These are phyloP conservation scores for Penicillium rolfsii DNA, from an alignment of 2,329 filamentous ascomycete genomes.

Conservation along the genomic window DNA sequence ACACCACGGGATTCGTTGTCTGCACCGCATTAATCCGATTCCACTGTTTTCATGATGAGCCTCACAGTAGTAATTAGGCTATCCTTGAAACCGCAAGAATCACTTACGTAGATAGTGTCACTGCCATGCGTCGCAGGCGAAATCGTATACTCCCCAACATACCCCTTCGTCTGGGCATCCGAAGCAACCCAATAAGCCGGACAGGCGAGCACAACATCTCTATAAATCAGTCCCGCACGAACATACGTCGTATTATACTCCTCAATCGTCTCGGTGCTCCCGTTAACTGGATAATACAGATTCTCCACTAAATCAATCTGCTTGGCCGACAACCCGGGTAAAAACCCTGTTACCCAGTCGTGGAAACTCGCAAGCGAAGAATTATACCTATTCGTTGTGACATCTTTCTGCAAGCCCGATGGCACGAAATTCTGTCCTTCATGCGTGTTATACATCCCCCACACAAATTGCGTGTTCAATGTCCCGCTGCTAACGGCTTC, in stretches of 20 bases:
- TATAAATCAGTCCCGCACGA: slow-evolving; percentile 60
- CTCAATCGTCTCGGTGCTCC: slow-evolving; percentile 53
- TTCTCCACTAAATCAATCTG: slow-evolving; percentile 48
- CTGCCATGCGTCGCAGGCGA: slow-evolving; percentile 61
- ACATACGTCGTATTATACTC: slow-evolving; percentile 56
- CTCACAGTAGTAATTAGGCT: background rate
- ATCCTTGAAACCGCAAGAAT: background rate
- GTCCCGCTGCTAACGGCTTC: slow-evolving; percentile 42
- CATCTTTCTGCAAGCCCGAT: slow-evolving; percentile 47
- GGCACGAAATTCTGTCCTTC: slow-evolving; percentile 67
- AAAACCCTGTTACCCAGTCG: slow-evolving; percentile 57
- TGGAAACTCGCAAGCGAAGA: slow-evolving; percentile 55
- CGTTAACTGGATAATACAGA: slow-evolving; percentile 54
- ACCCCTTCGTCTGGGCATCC: slow-evolving; percentile 51
- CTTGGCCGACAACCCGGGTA: slow-evolving; percentile 51
- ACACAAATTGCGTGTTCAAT: slow-evolving; percentile 53
- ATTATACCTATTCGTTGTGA: slow-evolving; percentile 52
- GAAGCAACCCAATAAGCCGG: slow-evolving; percentile 61
- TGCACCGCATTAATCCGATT: slow-evolving; percentile 60
- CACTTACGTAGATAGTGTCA: slow-evolving; percentile 59
- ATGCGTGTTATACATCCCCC: slow-evolving; percentile 64
- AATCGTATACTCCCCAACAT: slow-evolving; percentile 64
- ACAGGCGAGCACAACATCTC: slow-evolving; percentile 63
- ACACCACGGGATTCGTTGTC: slow-evolving; percentile 56
- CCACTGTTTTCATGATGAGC: slow-evolving; percentile 50